These are phyloP conservation scores for Lathyrus aphaca DNA, from an alignment of 306 rosid genomes.

Conservation along the genomic window DNA sequence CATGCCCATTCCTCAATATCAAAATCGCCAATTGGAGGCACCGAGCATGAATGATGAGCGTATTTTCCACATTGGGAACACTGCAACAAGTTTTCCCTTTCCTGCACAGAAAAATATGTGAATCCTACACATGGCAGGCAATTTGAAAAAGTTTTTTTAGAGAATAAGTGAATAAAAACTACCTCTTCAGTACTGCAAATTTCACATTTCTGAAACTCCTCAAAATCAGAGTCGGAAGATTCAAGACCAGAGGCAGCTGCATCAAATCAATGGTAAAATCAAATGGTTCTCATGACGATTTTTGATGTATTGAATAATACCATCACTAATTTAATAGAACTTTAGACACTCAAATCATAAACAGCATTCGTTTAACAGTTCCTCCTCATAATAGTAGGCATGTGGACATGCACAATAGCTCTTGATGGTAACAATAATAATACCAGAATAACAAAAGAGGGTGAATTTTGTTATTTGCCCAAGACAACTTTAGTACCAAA, in stretches of 20 bases:
- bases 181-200: conserved; percentile 79
- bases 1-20: conserved; percentile 75
- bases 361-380: conserved; percentile 9
- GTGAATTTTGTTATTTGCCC: background rate
- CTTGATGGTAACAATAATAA: conserved; percentile 11
- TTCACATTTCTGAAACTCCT: conserved; percentile 86
- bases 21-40: conserved; percentile 59
- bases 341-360: conserved; percentile 7
- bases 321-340: background rate
- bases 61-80: conserved; percentile 80
- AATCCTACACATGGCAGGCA: conserved; percentile 28
- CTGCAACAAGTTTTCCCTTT: conserved; percentile 74
- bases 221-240: conserved; percentile 76
- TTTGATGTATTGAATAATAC: background rate
- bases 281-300: background rate
- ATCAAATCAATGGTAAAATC: conserved; percentile 35
- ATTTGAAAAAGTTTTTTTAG: conserved; percentile 5
- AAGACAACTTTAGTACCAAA: conserved; percentile 3
- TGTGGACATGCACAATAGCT: background rate
- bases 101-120: conserved; percentile 54
- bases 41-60: conserved; percentile 72
- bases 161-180: conserved; percentile 1
- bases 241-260: conserved; percentile 87
- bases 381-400: background rate
- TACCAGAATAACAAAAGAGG: conserved; percentile 2